A percentile compares a stretch with the other conserved stretches of the same genome.
Conservation (phyloP, 228 moss, liverwort and hornwort genomes). For the Sphagnum magellanicum region DNA sequence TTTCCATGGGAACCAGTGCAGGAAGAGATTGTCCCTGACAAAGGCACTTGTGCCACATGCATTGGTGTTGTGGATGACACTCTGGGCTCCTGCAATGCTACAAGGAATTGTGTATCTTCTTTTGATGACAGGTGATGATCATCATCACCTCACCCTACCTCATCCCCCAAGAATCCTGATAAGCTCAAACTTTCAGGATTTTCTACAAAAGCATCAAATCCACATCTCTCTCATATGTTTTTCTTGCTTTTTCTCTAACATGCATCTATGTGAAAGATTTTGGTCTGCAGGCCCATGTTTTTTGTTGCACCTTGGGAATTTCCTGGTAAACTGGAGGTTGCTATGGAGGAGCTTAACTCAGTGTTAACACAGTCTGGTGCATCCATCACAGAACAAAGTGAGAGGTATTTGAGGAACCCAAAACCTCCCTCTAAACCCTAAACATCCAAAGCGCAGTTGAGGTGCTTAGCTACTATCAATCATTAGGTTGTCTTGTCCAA, state of each 20-base stretch:
- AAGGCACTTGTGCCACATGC: conserved; percentile 80
- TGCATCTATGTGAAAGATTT: background rate
- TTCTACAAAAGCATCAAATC: background rate
- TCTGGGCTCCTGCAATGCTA: conserved; percentile 69
- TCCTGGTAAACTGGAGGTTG: conserved; percentile 55
- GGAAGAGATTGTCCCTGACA: conserved; percentile 52
- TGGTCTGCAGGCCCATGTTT: conserved; percentile 52
- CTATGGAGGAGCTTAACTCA: conserved; percentile 40
- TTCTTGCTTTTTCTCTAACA: background rate
- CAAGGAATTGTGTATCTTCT: conserved; percentile 73
- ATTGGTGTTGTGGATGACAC: conserved; percentile 94
- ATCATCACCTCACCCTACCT: background rate
- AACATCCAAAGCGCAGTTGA: no score
- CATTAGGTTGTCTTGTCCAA: no score
- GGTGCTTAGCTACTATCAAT: no score
- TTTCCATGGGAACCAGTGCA: conserved; percentile 25
- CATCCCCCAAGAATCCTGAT: no score
- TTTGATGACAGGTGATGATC: conserved; percentile 69
- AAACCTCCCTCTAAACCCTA: no score
- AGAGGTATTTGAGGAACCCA: conserved; percentile 39
- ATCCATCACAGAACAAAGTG: conserved; percentile 51
- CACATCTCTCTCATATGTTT: background rate
- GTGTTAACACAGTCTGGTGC: conserved; percentile 57
- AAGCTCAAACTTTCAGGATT: no score
- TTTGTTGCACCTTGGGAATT: conserved; percentile 95